Percentiles rank a stretch among this genome's conserved stretches.
Conservation (phyloP, 2,329 filamentous ascomycete species). For the Massarina eburnea region DNA sequence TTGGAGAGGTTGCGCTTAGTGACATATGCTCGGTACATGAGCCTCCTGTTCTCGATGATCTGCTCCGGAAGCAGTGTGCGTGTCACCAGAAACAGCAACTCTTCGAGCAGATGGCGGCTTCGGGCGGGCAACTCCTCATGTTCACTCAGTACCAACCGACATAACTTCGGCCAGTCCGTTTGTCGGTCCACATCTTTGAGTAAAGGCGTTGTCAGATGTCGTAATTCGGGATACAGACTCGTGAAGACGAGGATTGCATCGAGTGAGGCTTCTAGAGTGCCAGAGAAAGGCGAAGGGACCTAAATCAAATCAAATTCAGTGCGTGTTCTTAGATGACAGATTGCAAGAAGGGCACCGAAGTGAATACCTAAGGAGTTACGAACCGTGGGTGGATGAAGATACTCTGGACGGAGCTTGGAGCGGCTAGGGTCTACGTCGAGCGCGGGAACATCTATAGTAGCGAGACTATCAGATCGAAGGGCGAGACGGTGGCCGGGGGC, state of each 20-base stretch:
- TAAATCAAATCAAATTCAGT: no score
- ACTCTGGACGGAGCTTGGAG: background rate
- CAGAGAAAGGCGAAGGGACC: slow-evolving; percentile 25
- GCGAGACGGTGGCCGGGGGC: background rate
- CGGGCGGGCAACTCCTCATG: background rate
- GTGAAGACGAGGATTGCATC: slow-evolving; percentile 23
- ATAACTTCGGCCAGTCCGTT: slow-evolving; percentile 16
- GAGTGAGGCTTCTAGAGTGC: slow-evolving; percentile 23
- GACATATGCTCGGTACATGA: slow-evolving; percentile 23
- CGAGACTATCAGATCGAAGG: background rate
- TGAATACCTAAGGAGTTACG: no score
- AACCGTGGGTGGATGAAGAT: background rate
- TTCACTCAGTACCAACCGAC: slow-evolving; percentile 4
- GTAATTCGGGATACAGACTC: background rate
- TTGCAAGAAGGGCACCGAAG: no score
- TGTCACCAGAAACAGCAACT: slow-evolving; percentile 26
- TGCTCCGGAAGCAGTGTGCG: slow-evolving; percentile 30
- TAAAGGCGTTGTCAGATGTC: slow-evolving; percentile 9
- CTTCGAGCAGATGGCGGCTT: slow-evolving; percentile 12
- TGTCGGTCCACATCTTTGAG: slow-evolving; percentile 3
- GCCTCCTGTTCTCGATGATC: slow-evolving; percentile 22
- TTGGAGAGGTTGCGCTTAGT: slow-evolving; percentile 20
- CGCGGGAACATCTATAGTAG: background rate
- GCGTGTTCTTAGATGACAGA: no score
- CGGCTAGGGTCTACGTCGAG: background rate